These are phyloP conservation scores for Stylosanthes scabra DNA, from an alignment of 331 rosid genomes.

Conservation along the genomic window DNA sequence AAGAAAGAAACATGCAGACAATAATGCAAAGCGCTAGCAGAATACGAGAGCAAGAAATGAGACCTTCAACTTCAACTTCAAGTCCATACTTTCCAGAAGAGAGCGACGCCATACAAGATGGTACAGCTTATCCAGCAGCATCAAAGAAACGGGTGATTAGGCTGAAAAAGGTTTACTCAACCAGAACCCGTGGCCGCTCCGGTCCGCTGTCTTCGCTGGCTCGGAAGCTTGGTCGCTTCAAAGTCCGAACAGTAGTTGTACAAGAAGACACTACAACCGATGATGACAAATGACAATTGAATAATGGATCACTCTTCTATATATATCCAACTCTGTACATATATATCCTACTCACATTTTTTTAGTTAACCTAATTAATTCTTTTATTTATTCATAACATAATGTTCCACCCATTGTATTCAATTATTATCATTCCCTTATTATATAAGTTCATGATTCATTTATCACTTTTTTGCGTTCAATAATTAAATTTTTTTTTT, in stretches of 20 bases:
- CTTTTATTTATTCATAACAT: no score
- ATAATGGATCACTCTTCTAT: no score
- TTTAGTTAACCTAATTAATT: no score
- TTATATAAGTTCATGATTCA: no score
- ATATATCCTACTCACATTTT: no score
- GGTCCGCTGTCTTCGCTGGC: conserved; percentile 16
- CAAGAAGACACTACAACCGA: background rate
- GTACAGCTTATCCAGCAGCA: background rate
- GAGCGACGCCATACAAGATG: background rate
- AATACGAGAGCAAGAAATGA: background rate
- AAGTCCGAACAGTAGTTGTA: conserved; percentile 33
- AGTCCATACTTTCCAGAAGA: background rate
- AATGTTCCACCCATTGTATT: no score
- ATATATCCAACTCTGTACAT: no score
- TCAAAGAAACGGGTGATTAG: conserved; percentile 18
- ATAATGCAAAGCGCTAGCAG: conserved; percentile 8
- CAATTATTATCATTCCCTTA: no score
- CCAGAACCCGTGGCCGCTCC: conserved; percentile 38
- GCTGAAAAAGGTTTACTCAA: conserved; percentile 33
- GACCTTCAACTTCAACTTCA: no score
- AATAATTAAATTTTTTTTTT: no score
- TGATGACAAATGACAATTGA: background rate
- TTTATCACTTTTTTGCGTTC: no score
- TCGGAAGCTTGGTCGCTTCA: conserved; percentile 43
- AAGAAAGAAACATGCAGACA: conserved; percentile 25